These are phyloP conservation scores for Pythium rishiriense DNA, from an alignment of 352 stramenopile genomes.

Conservation along the genomic window DNA sequence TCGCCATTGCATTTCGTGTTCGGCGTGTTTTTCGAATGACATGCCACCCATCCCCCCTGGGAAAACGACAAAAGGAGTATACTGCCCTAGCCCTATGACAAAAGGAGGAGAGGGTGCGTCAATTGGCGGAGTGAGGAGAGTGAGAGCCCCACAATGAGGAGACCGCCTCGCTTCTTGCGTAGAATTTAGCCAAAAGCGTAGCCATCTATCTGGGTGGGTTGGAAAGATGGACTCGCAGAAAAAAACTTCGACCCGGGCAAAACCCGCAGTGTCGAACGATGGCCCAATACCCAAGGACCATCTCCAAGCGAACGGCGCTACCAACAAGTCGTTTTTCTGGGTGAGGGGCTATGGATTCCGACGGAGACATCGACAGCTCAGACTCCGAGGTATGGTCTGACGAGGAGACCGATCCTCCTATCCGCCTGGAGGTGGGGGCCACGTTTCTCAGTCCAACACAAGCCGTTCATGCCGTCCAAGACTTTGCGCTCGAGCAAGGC, in stretches of 20 bases:
- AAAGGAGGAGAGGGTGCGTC: conserved; percentile 9
- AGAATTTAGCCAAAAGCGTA: not conserved
- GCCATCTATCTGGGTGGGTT: no score
- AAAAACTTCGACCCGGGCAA: not conserved
- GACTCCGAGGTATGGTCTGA: conserved; percentile 16
- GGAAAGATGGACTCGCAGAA: no score
- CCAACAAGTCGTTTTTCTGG: not conserved
- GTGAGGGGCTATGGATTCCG: conserved; percentile 12
- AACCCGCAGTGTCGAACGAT: not conserved
- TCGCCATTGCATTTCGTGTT: no score
- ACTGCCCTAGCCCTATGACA: conserved; percentile 10
- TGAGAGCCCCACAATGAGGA: not conserved
- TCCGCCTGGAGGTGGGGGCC: not conserved
- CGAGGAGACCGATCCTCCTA: not conserved
- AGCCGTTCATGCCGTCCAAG: conserved; percentile 2
- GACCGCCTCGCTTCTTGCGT: not conserved
- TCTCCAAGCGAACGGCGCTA: no score
- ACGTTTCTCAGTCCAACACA: not conserved
- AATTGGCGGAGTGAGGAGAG: not conserved
- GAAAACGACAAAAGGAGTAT: conserved; percentile 7
- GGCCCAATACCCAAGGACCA: not conserved
- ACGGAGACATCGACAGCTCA: conserved; percentile 1
- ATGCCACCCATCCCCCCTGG: no score
- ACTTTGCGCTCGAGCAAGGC: conserved; percentile 1
- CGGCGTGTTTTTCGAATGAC: no score